Percentiles rank a stretch among this genome's conserved stretches.
These are phyloP conservation scores for Kwoniella botswanensis DNA, from an alignment of 768 basidiomycete species.

Conservation along the genomic window DNA sequence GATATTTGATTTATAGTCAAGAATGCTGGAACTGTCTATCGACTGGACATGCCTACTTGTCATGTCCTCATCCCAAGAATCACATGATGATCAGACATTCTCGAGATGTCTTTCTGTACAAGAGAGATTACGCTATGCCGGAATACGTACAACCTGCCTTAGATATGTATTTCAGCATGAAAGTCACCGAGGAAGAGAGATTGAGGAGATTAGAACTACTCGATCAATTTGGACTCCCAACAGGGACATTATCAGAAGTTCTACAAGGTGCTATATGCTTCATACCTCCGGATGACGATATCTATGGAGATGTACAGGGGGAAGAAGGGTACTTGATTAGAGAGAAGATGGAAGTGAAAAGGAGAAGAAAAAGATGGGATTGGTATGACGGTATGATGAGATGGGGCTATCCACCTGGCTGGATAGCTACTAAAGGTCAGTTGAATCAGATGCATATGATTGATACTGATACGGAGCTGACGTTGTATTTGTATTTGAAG, in stretches of 20 bases:
- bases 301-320: not conserved
- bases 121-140: constrained; percentile 24
- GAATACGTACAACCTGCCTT: constrained; percentile 17
- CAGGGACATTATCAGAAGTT: constrained; percentile 34
- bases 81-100: constrained; percentile 30
- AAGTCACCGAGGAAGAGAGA: constrained; percentile 30
- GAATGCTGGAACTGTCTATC: constrained; percentile 48
- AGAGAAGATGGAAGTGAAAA: constrained; percentile 11
- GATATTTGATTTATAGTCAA: constrained; percentile 16
- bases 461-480: not conserved
- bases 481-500: constrained; percentile 11
- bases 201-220: constrained; percentile 31
- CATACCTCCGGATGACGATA: constrained; percentile 10
- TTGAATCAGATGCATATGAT: not conserved
- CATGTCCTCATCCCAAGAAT: constrained; percentile 44
- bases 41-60: constrained; percentile 32
- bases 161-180: constrained; percentile 21
- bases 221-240: constrained; percentile 18
- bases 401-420: constrained; percentile 54
- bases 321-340: constrained; percentile 7
- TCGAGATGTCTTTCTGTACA: constrained; percentile 22
- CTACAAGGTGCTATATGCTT: constrained; percentile 40
- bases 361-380: constrained; percentile 30
- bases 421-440: constrained; percentile 42
- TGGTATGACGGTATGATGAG: constrained; percentile 41